These are phyloP conservation scores for Komagataella phaffii DNA, from an alignment of 805 yeast genomes.

Conservation along the genomic window DNA sequence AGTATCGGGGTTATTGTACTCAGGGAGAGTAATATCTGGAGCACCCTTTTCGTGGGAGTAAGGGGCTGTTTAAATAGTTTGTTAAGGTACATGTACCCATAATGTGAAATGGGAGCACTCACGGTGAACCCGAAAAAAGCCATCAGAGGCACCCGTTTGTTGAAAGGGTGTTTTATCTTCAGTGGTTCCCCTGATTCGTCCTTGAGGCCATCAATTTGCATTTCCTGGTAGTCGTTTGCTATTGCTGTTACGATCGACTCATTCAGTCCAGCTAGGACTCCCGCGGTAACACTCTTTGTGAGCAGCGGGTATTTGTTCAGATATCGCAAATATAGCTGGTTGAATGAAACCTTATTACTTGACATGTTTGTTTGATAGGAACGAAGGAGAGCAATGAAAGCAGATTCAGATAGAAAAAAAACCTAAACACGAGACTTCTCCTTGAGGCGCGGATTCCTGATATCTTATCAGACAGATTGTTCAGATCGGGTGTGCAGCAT, in stretches of 20 bases:
- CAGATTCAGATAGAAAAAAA: background rate
- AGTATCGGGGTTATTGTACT: conserved; percentile 42
- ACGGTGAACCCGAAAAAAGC: conserved; percentile 40
- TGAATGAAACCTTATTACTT: background rate
- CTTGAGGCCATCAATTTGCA: conserved; percentile 1
- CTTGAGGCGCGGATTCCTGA: conserved; percentile 2
- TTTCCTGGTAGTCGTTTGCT: conserved; percentile 28
- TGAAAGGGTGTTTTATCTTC: conserved; percentile 24
- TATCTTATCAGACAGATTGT: conserved; percentile 1
- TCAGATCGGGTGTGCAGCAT: conserved; percentile 3
- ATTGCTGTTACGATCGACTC: conserved; percentile 41
- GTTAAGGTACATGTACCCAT: conserved; percentile 32
- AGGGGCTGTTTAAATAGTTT: conserved; percentile 29
- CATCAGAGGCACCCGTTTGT: conserved; percentile 35
- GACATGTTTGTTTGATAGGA: background rate
- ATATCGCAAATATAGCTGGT: conserved; percentile 16
- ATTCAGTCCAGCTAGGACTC: conserved; percentile 38
- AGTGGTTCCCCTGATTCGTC: conserved; percentile 1
- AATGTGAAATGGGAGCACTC: conserved; percentile 47
- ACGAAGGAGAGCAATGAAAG: background rate
- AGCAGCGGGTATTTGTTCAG: conserved; percentile 37
- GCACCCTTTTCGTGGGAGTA: conserved; percentile 22
- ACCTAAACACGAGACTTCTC: background rate
- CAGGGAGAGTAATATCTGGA: conserved; percentile 39
- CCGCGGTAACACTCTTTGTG: conserved; percentile 47